Percentiles rank a stretch among this genome's conserved stretches.
phyloP scores from a whole-genome alignment of 2,329 filamentous ascomycete species.

The Tricladium varicosporioides region DNA sequence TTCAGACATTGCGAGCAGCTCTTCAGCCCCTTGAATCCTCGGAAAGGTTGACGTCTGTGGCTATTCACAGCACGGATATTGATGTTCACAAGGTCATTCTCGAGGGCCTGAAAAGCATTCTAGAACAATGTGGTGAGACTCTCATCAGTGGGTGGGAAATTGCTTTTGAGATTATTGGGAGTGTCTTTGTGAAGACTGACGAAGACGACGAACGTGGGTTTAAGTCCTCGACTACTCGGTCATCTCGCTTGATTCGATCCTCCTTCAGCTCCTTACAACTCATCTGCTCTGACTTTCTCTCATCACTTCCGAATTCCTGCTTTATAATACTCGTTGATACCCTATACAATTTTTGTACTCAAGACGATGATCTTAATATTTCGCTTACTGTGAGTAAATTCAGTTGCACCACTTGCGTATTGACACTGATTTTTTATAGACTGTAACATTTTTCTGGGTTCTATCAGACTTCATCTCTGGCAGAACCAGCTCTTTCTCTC shows the following conservation, averaged over 20 bases:
- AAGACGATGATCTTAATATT: slow-evolving; percentile 91
- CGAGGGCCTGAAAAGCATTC: slow-evolving; percentile 75
- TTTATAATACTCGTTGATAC: slow-evolving; percentile 80
- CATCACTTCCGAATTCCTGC: slow-evolving; percentile 67
- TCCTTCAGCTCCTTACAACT: slow-evolving; percentile 89
- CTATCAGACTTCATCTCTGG: slow-evolving; percentile 81
- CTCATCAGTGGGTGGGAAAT: slow-evolving; percentile 82
- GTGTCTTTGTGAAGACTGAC: slow-evolving; percentile 62
- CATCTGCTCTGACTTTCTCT: slow-evolving; percentile 90
- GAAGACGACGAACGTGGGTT: slow-evolving; percentile 13
- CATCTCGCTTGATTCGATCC: slow-evolving; percentile 74
- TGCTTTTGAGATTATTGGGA: slow-evolving; percentile 81
- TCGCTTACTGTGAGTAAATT: slow-evolving; percentile 71
- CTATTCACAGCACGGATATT: slow-evolving; percentile 62
- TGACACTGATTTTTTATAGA: slow-evolving; percentile 44
- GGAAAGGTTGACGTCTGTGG: slow-evolving; percentile 52
- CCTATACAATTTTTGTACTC: slow-evolving; percentile 83
- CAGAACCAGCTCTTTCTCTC: slow-evolving; percentile 55
- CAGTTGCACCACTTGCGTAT: slow-evolving; percentile 13
- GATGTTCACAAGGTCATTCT: slow-evolving; percentile 79
- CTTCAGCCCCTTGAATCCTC: slow-evolving; percentile 56
- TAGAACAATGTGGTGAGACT: slow-evolving; percentile 86
- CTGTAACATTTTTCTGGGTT: slow-evolving; percentile 94
- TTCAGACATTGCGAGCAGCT: slow-evolving; percentile 64
- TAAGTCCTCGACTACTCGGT: slow-evolving; percentile 47